phyloP scores from a whole-genome alignment of 768 basidiomycete species.

The Tylopilus subfusipes region DNA sequence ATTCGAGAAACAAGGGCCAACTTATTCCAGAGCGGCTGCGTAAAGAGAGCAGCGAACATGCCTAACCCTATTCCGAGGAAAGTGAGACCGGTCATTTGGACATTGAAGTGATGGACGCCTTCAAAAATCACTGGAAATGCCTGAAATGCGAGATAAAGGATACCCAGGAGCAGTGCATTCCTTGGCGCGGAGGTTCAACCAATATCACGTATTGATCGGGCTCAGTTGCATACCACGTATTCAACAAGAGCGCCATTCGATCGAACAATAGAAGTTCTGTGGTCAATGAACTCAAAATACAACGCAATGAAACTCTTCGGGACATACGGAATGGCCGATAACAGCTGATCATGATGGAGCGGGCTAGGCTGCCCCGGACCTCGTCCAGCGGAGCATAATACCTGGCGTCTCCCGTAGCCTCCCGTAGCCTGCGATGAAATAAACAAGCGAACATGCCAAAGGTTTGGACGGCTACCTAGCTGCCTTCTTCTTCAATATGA shows the following conservation, averaged over 20 bases:
- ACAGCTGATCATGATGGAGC: conserved; percentile 55
- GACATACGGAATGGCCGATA: conserved; percentile 69
- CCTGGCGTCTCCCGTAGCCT: conserved; percentile 47
- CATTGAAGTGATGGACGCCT: conserved; percentile 47
- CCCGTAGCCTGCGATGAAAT: conserved; percentile 39
- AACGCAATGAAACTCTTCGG: too few relatives aligned
- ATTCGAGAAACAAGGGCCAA: neutral
- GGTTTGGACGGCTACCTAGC: conserved; percentile 34
- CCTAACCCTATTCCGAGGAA: conserved; percentile 53
- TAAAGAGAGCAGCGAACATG: conserved; percentile 37
- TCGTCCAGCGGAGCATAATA: conserved; percentile 63
- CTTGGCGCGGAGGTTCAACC: conserved; percentile 17
- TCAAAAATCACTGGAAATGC: conserved; percentile 54
- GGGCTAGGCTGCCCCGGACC: conserved; percentile 40
- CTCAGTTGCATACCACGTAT: conserved; percentile 53
- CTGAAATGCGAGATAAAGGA: conserved; percentile 52
- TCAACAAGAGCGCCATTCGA: conserved; percentile 71
- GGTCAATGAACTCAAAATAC: neutral
- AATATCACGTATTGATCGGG: neutral
- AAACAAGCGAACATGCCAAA: neutral
- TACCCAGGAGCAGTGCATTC: conserved; percentile 40
- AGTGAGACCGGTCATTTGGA: conserved; percentile 45
- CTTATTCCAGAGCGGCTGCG: conserved; percentile 47
- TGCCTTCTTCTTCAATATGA: conserved; percentile 61
- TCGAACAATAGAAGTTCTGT: conserved; percentile 62